Evolutionary conservation across 2,329 filamentous ascomycete species (phyloP).

Genomic region (Paradendryphiella salina): DNA sequence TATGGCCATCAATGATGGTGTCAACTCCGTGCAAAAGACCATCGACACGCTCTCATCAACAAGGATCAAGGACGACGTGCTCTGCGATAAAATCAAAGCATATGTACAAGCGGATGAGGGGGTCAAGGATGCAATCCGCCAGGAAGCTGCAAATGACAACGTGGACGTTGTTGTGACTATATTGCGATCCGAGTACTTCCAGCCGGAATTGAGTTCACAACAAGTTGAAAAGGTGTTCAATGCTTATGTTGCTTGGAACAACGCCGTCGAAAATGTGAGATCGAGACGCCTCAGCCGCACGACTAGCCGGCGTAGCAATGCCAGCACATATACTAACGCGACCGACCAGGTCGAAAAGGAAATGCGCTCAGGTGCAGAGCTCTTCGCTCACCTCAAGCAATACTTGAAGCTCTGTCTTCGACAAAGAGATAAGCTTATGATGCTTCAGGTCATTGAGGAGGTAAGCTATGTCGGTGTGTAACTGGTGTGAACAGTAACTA

Average conservation of each 20-base stretch:
- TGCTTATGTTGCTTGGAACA: conserved; percentile 94
- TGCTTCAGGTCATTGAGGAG: conserved; percentile 93
- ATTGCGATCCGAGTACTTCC: conserved; percentile 74
- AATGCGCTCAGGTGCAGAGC: conserved; percentile 82
- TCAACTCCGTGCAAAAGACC: conserved; percentile 79
- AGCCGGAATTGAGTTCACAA: conserved; percentile 69
- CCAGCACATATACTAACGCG: conserved; percentile 33
- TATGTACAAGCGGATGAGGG: conserved; percentile 77
- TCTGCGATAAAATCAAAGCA: conserved; percentile 77
- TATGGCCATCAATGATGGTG: conserved; percentile 86
- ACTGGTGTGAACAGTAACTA: conserved; percentile 13
- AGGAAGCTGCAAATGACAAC: conserved; percentile 71
- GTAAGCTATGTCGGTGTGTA: conserved; percentile 32
- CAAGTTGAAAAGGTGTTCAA: conserved; percentile 89
- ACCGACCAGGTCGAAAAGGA: conserved; percentile 69
- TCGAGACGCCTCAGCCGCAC: conserved; percentile 39
- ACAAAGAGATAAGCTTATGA: conserved; percentile 95
- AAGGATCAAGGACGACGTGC: conserved; percentile 79
- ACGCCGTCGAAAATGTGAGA: conserved; percentile 77
- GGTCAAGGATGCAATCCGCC: conserved; percentile 72
- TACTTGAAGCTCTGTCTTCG: conserved; percentile 88
- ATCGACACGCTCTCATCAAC: conserved; percentile 71
- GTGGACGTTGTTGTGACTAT: conserved; percentile 86
- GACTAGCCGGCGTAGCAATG: conserved; percentile 40
- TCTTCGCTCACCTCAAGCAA: conserved; percentile 95